Base-by-base conservation (phyloP, 495 filamentous ascomycete species). In the Penicillium parvum region DNA sequence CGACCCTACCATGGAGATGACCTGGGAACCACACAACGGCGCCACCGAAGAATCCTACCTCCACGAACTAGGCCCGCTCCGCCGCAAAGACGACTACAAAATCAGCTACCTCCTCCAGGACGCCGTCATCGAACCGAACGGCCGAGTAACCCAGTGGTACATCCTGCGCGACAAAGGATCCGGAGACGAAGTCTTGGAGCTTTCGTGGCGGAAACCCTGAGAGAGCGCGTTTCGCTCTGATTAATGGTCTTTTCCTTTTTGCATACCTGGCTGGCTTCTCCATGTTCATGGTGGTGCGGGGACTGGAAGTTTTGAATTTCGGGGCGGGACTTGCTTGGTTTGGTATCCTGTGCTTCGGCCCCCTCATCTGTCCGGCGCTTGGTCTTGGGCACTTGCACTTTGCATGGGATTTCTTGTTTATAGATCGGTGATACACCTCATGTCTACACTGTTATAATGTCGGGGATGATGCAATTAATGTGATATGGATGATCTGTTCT, bases 1-100 rank as follows among this genome's bases (percentile, higher is more conserved):
- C 10, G 60, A 73, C 25, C 35, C 53, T 11, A 56, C 53, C 21
- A 69, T 74, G 63, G 73, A 76, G 45, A 52, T 69, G 41, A 74
- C 73, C 6, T 76, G 73, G 73, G 58, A 65, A 5, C 45, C 63
- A 4, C 59, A 66, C 45, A 68, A 72, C 28, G 62, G 61, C 15
- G 68, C 67, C 4, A 54, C 43, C 16, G 40, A 52, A 6, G 69
- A 73, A 33, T 60, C 61, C 3, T 73, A 64, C 43, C 48, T 73
- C 25, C 69, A 71, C 39, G 65, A 65, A 37, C 52, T 73, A 9
- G 69, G 69, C 6, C 69, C 69, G 0, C 45, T 73, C 6, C 67
- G 69, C 9, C 50, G 40, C 11, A 69, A 64, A 49, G 69, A 73
- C 37, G 48, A 55, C 6, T 43, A 58, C 16, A 73, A 73, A 37